Evolutionary conservation across 257 asterid species (phyloP), one percentile per base, ranked within the genome.

Genomic region (Oldenlandia corymbosa): DNA sequence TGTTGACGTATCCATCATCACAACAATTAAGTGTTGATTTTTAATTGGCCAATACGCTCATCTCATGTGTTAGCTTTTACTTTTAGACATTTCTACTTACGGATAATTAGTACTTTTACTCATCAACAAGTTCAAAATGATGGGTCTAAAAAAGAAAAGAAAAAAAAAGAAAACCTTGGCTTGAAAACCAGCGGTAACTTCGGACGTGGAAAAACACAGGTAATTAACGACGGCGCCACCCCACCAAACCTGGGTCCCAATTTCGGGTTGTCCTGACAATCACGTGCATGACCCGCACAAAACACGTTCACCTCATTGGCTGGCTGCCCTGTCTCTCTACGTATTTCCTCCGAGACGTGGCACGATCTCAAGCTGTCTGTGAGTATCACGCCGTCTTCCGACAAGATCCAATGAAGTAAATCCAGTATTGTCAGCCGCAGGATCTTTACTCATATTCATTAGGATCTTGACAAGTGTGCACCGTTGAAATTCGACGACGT

Each of bases 281-380:
- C 83, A 78, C 88, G 71, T 79, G 88, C 76, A 62, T 56, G 46
- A n/a, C 71, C 54, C 36, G 47, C 77, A 64, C 62, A 52, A 69
- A 77, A 67, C 84, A 73, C 74, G 78, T 75, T 67, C 65, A n/a
- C 72, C 67, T 47, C 31, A 75, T 67, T 69, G 73, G 48, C 45
- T 5, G 45, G 10, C 16, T 65, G 68, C 60, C 41, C 23, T 57
- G 48, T 4, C 64, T 17, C 7, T 7, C 21, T 21, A 37, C 41
- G 52, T 39, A 9, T 47, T 11, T 32, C 47, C 14, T 39, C 27
- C 30, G 27, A 18, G 64, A 66, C 72, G 58, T 71, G 43, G 66
- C 42, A 50, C 56, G 45, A 50, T 62, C 45, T 50, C 3, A 4
- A 10, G 30, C 66, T 56, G 31, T 56, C 16, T 13, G 24, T 13